Evolutionary conservation across 2,329 filamentous ascomycete species (phyloP).

Genomic region (Neonectria faginata): DNA sequence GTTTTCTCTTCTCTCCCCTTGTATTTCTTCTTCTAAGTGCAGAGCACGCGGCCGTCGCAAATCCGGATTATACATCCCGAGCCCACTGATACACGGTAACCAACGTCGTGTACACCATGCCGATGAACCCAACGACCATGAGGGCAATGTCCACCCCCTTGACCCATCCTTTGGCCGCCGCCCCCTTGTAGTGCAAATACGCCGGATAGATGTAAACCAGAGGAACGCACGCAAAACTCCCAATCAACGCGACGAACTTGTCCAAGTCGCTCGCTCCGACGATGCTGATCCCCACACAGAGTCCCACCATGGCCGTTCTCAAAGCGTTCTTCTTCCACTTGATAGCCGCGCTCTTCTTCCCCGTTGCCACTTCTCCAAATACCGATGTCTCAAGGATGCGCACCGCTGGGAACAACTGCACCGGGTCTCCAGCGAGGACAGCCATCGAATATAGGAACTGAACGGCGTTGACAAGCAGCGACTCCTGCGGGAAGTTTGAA

Average conservation of each 20-base stretch:
- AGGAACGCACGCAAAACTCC: slow-evolving; percentile 79
- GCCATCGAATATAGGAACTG: slow-evolving; percentile 81
- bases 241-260: slow-evolving; percentile 80
- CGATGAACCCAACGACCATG: slow-evolving; percentile 71
- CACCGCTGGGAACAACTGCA: slow-evolving; percentile 80
- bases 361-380: slow-evolving; percentile 73
- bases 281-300: slow-evolving; percentile 72
- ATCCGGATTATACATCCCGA: slow-evolving; percentile 32
- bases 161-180: slow-evolving; percentile 66
- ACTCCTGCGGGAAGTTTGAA: slow-evolving; percentile 78
- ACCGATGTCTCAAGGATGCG: slow-evolving; percentile 77
- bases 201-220: slow-evolving; percentile 83
- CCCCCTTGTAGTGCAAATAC: slow-evolving; percentile 75
- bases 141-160: slow-evolving; percentile 72
- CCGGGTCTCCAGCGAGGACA: slow-evolving; percentile 78
- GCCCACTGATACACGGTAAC: slow-evolving; percentile 64
- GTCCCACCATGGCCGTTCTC: slow-evolving; percentile 65
- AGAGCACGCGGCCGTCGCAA: slow-evolving; percentile 1
- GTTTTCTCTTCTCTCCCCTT: slow-evolving; percentile 9
- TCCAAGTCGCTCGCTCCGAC: slow-evolving; percentile 76
- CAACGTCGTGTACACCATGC: slow-evolving; percentile 78
- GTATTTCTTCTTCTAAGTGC: background rate
- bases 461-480: slow-evolving; percentile 78
- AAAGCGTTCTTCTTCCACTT: slow-evolving; percentile 84
- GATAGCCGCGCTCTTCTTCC: slow-evolving; percentile 71